phyloP scores from a whole-genome alignment of 768 basidiomycete genomes.

The Tulasnella sp. region DNA sequence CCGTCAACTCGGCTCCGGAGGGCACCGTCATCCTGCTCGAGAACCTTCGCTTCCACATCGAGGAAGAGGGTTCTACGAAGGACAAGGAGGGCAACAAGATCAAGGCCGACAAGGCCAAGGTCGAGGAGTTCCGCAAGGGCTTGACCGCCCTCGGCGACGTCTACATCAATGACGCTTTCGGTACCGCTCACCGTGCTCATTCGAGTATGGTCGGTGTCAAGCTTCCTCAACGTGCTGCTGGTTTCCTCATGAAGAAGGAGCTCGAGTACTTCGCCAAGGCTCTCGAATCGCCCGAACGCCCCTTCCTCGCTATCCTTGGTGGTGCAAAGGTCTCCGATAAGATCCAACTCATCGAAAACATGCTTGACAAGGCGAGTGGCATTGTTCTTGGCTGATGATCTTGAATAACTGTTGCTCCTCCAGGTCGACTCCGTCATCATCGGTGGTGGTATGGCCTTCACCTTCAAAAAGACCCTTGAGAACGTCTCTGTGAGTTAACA shows the following conservation, averaged over 20 bases:
- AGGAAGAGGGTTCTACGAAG: slow-evolving; percentile 94
- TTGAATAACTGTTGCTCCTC: slow-evolving; percentile 25
- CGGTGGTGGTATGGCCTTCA: slow-evolving; percentile 98
- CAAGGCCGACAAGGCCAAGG: slow-evolving; percentile 84
- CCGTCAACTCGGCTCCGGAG: slow-evolving; percentile 64
- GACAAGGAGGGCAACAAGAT: slow-evolving; percentile 93
- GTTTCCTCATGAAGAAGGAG: slow-evolving; percentile 98
- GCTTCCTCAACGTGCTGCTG: slow-evolving; percentile 87
- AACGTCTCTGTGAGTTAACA: slow-evolving; percentile 61
- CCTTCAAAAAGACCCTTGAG: slow-evolving; percentile 94
- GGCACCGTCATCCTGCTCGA: slow-evolving; percentile 90
- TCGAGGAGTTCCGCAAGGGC: slow-evolving; percentile 80
- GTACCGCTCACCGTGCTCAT: slow-evolving; percentile 97
- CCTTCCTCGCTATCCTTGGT: slow-evolving; percentile 97
- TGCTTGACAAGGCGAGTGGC: slow-evolving; percentile 81
- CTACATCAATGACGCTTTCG: slow-evolving; percentile 98
- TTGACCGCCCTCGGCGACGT: slow-evolving; percentile 93
- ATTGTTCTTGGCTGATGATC: neutral
- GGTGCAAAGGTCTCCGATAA: slow-evolving; percentile 99
- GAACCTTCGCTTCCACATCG: slow-evolving; percentile 97
- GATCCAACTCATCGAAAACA: slow-evolving; percentile 97
- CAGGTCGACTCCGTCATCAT: slow-evolving; percentile 96
- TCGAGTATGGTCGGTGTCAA: slow-evolving; percentile 98
- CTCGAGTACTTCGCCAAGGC: slow-evolving; percentile 99
- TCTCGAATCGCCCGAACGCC: slow-evolving; percentile 88